These are phyloP conservation scores for Tricholoma sp. DNA, from an alignment of 768 basidiomycete species.

Conservation along the genomic window DNA sequence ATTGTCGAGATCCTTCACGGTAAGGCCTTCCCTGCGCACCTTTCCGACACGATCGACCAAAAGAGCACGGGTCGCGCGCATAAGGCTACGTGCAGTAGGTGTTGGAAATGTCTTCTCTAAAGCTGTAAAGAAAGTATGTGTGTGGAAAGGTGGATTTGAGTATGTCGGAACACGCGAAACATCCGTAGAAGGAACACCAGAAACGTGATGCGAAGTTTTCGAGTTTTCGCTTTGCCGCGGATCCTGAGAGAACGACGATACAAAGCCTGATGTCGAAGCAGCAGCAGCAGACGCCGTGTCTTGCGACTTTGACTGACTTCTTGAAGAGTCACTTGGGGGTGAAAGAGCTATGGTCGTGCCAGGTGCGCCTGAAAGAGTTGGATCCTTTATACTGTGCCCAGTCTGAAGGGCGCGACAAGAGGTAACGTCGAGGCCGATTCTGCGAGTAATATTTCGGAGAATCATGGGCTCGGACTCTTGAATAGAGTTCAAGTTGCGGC, in stretches of 20 bases:
- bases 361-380: background rate
- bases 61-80: constrained; percentile 78
- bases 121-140: constrained; percentile 68
- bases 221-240: constrained; percentile 3
- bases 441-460: constrained; percentile 4
- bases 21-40: constrained; percentile 68
- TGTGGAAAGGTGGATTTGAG: constrained; percentile 74
- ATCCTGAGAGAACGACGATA: constrained; percentile 9
- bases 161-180: constrained; percentile 34
- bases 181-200: constrained; percentile 16
- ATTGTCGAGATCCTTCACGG: constrained; percentile 76
- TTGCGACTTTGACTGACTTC: background rate
- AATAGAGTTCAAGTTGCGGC: too few species aligned
- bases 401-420: constrained; percentile 8
- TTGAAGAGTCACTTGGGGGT: constrained; percentile 8
- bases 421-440: background rate
- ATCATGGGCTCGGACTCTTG: background rate
- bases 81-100: constrained; percentile 69
- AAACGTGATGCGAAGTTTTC: constrained; percentile 6
- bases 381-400: constrained; percentile 11
- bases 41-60: constrained; percentile 71
- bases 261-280: constrained; percentile 4
- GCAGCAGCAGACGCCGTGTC: constrained; percentile 4
- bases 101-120: constrained; percentile 74
- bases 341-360: constrained; percentile 9